A percentile compares a stretch with the other conserved stretches of the same genome.
These are phyloP conservation scores for Medicago lupulina DNA, from an alignment of 306 rosid species.

Conservation along the genomic window DNA sequence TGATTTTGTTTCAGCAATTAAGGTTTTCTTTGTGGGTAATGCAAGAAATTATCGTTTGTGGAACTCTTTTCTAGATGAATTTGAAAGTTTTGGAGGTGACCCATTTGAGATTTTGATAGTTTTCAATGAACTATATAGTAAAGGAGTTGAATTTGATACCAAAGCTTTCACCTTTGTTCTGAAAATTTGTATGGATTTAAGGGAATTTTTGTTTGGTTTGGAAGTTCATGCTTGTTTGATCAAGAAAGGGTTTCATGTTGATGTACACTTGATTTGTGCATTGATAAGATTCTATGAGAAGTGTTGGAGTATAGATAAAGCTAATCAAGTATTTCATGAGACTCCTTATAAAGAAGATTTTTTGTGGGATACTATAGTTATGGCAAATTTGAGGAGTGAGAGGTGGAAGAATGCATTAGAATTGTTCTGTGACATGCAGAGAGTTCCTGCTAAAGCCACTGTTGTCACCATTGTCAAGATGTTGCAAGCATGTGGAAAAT, in stretches of 20 bases:
- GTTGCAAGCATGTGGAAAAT: constrained; percentile 73
- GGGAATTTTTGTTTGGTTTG: constrained; percentile 58
- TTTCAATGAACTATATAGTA: constrained; percentile 50
- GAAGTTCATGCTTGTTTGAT: constrained; percentile 62
- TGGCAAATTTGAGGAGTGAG: constrained; percentile 64
- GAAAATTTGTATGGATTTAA: constrained; percentile 55
- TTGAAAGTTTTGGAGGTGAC: constrained; percentile 58
- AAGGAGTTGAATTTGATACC: constrained; percentile 57
- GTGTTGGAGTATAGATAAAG: constrained; percentile 60
- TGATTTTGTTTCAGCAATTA: constrained; percentile 61
- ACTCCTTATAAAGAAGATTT: constrained; percentile 53
- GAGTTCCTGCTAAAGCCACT: constrained; percentile 50
- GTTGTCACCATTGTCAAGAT: constrained; percentile 55
- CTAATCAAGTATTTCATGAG: constrained; percentile 60
- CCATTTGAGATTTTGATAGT: constrained; percentile 51
- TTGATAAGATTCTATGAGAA: constrained; percentile 62
- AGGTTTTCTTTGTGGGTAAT: constrained; percentile 61
- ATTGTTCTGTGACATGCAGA: constrained; percentile 56
- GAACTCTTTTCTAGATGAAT: constrained; percentile 60
- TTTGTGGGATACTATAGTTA: constrained; percentile 68
- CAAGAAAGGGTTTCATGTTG: constrained; percentile 64
- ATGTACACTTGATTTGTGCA: constrained; percentile 62
- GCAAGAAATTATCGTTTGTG: constrained; percentile 51
- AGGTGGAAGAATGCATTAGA: constrained; percentile 58
- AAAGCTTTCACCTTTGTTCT: constrained; percentile 56